A percentile compares a stretch with the other conserved stretches of the same genome.
These are phyloP conservation scores for Termitomyces sp. DNA, from an alignment of 768 basidiomycete genomes.

Conservation along the genomic window DNA sequence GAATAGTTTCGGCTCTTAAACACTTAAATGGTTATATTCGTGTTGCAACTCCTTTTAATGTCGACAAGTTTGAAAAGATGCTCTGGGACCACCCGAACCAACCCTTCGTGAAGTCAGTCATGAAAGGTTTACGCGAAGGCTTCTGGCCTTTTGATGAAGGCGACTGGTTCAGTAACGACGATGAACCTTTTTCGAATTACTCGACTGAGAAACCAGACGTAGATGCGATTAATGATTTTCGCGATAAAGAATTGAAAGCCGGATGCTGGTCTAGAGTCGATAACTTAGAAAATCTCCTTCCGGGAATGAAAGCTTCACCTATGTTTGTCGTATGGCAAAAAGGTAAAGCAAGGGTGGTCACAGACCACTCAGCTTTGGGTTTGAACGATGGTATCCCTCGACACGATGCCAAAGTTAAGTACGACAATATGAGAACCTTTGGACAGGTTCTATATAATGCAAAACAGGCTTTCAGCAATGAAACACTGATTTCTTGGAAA, in stretches of 20 bases:
- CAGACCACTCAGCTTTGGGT: not conserved
- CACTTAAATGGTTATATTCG: too few species aligned
- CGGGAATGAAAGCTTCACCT: constrained; percentile 21
- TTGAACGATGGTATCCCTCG: constrained; percentile 7
- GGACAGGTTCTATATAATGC: constrained; percentile 4
- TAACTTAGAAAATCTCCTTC: constrained; percentile 10
- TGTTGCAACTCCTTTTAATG: constrained; percentile 23
- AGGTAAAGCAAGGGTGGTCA: constrained; percentile 19
- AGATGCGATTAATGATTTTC: not conserved
- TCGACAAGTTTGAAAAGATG: constrained; percentile 15
- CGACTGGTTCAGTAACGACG: constrained; percentile 9
- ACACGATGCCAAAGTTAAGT: constrained; percentile 1
- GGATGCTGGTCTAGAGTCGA: constrained; percentile 9
- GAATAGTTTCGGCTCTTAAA: too few species aligned
- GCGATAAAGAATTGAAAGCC: constrained; percentile 14
- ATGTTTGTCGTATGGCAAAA: constrained; percentile 22
- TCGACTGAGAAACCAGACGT: not conserved
- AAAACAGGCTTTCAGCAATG: constrained; percentile 14
- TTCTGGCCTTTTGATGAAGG: constrained; percentile 21
- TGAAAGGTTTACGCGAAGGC: constrained; percentile 17
- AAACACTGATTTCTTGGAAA: constrained; percentile 19
- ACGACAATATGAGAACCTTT: constrained; percentile 6
- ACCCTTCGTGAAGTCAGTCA: constrained; percentile 21
- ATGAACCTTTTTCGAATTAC: constrained; percentile 7
- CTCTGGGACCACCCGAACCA: constrained; percentile 22